Conservation (phyloP, 1,284 basidiomycete genomes). For the Ganoderma sinense region DNA sequence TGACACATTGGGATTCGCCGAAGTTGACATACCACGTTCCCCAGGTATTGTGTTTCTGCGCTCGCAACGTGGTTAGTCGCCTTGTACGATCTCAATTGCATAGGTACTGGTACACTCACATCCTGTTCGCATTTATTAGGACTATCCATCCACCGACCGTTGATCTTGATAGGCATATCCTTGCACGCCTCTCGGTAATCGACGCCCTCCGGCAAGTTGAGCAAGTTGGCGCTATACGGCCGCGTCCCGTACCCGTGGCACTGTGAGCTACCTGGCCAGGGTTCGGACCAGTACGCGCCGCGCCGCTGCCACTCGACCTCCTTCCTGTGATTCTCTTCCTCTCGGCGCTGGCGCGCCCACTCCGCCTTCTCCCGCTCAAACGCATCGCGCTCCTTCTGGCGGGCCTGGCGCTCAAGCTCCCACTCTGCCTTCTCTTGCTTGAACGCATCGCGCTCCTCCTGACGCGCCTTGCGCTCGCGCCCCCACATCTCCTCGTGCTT, state of each 20-base stretch:
- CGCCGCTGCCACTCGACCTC: slow-evolving; percentile 22
- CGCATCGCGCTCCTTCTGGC: neutral
- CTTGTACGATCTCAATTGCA: neutral
- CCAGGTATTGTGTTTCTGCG: slow-evolving; percentile 17
- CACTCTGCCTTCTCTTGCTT: neutral
- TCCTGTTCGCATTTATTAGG: slow-evolving; percentile 23
- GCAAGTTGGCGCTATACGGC: slow-evolving; percentile 22
- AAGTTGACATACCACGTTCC: slow-evolving; percentile 33
- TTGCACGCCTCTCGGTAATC: slow-evolving; percentile 26
- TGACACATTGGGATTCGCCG: slow-evolving; percentile 31
- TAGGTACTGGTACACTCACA: slow-evolving; percentile 7
- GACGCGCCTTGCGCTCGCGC: neutral
- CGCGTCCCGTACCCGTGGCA: slow-evolving; percentile 27
- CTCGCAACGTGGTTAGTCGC: neutral
- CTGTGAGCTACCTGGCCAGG: slow-evolving; percentile 5
- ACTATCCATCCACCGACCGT: slow-evolving; percentile 13
- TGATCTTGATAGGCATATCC: slow-evolving; percentile 24
- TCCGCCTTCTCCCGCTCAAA: slow-evolving; percentile 6
- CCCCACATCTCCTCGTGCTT: slow-evolving; percentile 7
- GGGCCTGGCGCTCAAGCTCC: neutral
- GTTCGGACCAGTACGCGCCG: slow-evolving; percentile 27
- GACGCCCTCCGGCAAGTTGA: slow-evolving; percentile 16
- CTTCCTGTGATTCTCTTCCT: slow-evolving; percentile 22
- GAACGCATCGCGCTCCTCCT: neutral
- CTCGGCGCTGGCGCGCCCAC: neutral